These are phyloP conservation scores for Teunomyces atbi DNA, from an alignment of 805 yeast species.

Conservation along the genomic window DNA sequence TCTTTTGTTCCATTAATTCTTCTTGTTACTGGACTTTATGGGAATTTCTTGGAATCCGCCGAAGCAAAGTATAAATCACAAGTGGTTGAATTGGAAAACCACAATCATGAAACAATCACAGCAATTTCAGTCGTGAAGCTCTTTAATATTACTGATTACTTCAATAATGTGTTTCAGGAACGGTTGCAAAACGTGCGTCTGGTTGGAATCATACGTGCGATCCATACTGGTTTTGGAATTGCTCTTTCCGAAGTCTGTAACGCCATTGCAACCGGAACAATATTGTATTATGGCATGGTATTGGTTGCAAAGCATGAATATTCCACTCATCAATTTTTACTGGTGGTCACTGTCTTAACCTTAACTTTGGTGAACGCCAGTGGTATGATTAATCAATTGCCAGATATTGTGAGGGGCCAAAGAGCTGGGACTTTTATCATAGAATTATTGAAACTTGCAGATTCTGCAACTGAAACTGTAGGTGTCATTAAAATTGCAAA, in stretches of 20 bases:
- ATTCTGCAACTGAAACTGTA: constrained; percentile 33
- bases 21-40: constrained; percentile 50
- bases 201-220: constrained; percentile 51
- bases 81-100: constrained; percentile 54
- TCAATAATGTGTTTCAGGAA: constrained; percentile 36
- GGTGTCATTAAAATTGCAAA: constrained; percentile 25
- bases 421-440: constrained; percentile 59
- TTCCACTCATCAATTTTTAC: constrained; percentile 54
- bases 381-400: constrained; percentile 60
- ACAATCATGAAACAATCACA: constrained; percentile 49
- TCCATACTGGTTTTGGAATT: constrained; percentile 65
- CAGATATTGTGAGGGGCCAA: constrained; percentile 78
- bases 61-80: constrained; percentile 61
- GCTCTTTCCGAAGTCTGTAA: constrained; percentile 55
- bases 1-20: constrained; percentile 68
- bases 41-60: constrained; percentile 46
- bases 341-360: constrained; percentile 67
- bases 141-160: constrained; percentile 50
- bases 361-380: constrained; percentile 71
- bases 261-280: constrained; percentile 62
- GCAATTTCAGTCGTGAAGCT: constrained; percentile 65
- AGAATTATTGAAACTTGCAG: constrained; percentile 33
- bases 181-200: constrained; percentile 29
- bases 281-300: constrained; percentile 77
- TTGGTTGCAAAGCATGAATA: constrained; percentile 63